Base-by-base conservation (phyloP, 176 grass and related monocot species). In the Carex myosuroides region DNA sequence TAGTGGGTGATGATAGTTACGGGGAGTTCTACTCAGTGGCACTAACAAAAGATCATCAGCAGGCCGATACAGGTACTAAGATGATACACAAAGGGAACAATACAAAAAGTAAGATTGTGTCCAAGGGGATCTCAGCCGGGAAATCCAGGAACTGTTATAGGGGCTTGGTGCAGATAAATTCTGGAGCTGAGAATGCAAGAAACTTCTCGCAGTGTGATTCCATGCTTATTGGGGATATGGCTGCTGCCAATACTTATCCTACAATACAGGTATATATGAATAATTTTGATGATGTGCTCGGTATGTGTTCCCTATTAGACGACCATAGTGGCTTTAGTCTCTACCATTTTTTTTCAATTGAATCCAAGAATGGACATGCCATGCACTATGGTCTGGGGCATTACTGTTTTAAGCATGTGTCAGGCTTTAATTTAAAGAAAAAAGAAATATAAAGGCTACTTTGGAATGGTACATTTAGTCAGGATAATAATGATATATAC, bases 201-300 rank as follows among this genome's bases (percentile, higher is more conserved):
- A 95, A 99, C 78, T 99, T 94, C 79, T 95, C 93, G 14, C 96
- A 95, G 66, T 99, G 96, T 82, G 96, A 99, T 89, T 99, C 96
- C 17, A 93, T 99, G 93, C 85, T 99, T 78, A 99, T 99, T 75
- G 96, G 96, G 53, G 96, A 99, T 87, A 92, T 84, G 21, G 96
- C 96, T 61, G 91, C 91, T 68, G 96, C 96, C 12, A 99, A 99
- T 73, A 99, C 93, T 21, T 99, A 99, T 71, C 96, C 96, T 39
- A 95, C 91, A 8, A 95, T 99, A 77, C 91, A 95, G 93, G 96
- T 95, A 84, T 82, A 30, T 44, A 4, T 17, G 0, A 70, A 18
- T 41, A 70, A 70, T 42, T 70, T 42, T 69, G 8, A 70, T 68
- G 7, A 70, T 20, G 17, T 70, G 35, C 41, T 32, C 1, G 64